Conservation (phyloP, 2,329 filamentous ascomycete genomes). For the Fusarium solani-melongenae region DNA sequence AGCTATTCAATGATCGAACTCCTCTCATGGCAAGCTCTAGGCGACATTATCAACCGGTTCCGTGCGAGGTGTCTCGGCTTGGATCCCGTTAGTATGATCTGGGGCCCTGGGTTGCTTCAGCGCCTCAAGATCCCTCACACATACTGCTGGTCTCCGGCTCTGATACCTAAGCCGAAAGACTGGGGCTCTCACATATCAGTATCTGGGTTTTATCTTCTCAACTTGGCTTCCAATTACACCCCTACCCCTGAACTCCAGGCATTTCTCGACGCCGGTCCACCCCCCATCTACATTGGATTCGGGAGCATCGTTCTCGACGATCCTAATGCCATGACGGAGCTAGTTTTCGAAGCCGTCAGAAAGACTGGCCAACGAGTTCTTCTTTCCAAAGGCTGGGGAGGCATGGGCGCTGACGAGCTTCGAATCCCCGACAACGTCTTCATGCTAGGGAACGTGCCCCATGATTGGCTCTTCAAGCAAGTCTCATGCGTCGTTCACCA, state of each 20-base stretch:
- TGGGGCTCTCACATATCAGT: slow-evolving; percentile 79
- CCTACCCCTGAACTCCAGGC: slow-evolving; percentile 72
- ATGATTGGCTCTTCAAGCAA: slow-evolving; percentile 88
- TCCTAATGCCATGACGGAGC: slow-evolving; percentile 75
- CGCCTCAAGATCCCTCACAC: slow-evolving; percentile 85
- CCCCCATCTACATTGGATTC: slow-evolving; percentile 85
- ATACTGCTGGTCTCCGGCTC: slow-evolving; percentile 77
- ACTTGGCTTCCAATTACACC: slow-evolving; percentile 72
- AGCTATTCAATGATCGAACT: slow-evolving; percentile 88
- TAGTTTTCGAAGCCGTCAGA: slow-evolving; percentile 77
- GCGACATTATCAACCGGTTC: slow-evolving; percentile 91
- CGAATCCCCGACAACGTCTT: slow-evolving; percentile 79
- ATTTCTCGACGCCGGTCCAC: slow-evolving; percentile 75
- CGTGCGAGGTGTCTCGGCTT: slow-evolving; percentile 80
- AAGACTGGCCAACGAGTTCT: slow-evolving; percentile 77
- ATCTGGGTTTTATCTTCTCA: slow-evolving; percentile 81
- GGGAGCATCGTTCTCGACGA: slow-evolving; percentile 86
- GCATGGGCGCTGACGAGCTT: slow-evolving; percentile 77
- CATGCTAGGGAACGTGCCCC: slow-evolving; percentile 86
- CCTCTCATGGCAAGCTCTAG: slow-evolving; percentile 92
- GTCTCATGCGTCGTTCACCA: slow-evolving; percentile 89
- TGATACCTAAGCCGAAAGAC: slow-evolving; percentile 71
- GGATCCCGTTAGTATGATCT: slow-evolving; percentile 81
- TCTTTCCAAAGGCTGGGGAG: slow-evolving; percentile 90
- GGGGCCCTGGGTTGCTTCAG: slow-evolving; percentile 82